These are phyloP conservation scores for Mortierella sp. DNA, from an alignment of 371 early-diverging fungal genomes.

Conservation along the genomic window DNA sequence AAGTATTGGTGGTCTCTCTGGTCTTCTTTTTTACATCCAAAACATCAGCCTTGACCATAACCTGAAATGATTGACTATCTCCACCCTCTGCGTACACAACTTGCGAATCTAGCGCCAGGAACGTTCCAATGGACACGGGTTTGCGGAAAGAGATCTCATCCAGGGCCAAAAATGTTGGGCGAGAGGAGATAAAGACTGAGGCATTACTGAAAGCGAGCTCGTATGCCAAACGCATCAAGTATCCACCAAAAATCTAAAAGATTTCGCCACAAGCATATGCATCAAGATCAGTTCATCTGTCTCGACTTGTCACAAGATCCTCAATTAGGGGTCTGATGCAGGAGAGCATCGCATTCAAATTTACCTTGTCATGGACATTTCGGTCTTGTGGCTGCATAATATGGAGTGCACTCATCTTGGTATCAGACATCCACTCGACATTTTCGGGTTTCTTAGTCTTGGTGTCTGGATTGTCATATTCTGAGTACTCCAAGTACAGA, in stretches of 20 bases:
- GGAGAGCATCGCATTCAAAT: constrained; percentile 74
- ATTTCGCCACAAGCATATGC: constrained; percentile 21
- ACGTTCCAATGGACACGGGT: constrained; percentile 93
- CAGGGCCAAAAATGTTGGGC: constrained; percentile 75
- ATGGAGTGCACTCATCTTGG: constrained; percentile 77
- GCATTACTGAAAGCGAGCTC: constrained; percentile 87
- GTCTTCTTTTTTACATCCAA: constrained; percentile 71
- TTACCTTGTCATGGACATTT: constrained; percentile 84
- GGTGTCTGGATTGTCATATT: constrained; percentile 56
- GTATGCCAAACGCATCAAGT: constrained; percentile 82
- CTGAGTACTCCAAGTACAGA: constrained; percentile 75
- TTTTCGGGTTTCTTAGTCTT: constrained; percentile 62
- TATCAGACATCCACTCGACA: constrained; percentile 86
- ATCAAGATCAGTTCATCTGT: background rate
- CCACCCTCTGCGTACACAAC: constrained; percentile 74
- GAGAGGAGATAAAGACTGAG: constrained; percentile 68
- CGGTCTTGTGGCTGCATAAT: constrained; percentile 89
- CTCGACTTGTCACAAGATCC: background rate
- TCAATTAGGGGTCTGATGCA: background rate
- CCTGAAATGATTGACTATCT: constrained; percentile 74
- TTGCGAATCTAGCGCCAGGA: constrained; percentile 80
- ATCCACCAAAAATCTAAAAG: constrained; percentile 87
- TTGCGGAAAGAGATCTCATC: constrained; percentile 91
- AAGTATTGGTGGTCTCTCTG: constrained; percentile 81
- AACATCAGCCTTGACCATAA: constrained; percentile 84